These are phyloP conservation scores for Fraxinus platypoda DNA, from an alignment of 305 asterid species.

Conservation along the genomic window DNA sequence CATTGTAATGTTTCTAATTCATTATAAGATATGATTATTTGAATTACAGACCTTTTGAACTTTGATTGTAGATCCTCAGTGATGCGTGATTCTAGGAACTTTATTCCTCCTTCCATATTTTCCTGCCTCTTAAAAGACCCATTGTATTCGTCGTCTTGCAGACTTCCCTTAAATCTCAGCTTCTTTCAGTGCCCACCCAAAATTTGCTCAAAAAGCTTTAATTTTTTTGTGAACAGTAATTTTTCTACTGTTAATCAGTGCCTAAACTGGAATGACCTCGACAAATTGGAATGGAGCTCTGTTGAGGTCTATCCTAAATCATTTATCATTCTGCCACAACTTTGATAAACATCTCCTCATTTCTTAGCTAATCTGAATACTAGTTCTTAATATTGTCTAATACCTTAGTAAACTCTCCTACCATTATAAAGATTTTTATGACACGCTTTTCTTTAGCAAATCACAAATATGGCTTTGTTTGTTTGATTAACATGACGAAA, in stretches of 20 bases:
- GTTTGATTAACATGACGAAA: constrained; percentile 12
- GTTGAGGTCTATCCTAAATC: neutral
- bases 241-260: neutral
- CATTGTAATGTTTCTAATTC: neutral
- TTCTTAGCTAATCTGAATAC: neutral
- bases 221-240: neutral
- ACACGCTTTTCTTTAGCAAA: constrained; percentile 9
- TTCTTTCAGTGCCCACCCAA: neutral
- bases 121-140: neutral
- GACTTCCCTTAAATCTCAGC: neutral
- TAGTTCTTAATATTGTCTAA: neutral
- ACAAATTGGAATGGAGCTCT: neutral
- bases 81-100: neutral
- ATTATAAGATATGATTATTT: neutral
- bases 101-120: neutral
- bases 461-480: neutral
- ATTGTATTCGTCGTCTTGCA: neutral
- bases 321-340: neutral
- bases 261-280: neutral
- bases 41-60: neutral
- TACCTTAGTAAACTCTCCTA: neutral
- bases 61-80: neutral
- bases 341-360: neutral
- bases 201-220: neutral
- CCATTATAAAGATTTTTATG: constrained; percentile 1